phyloP scores from a whole-genome alignment of 768 basidiomycete species.

The Tulasnella sp. region DNA sequence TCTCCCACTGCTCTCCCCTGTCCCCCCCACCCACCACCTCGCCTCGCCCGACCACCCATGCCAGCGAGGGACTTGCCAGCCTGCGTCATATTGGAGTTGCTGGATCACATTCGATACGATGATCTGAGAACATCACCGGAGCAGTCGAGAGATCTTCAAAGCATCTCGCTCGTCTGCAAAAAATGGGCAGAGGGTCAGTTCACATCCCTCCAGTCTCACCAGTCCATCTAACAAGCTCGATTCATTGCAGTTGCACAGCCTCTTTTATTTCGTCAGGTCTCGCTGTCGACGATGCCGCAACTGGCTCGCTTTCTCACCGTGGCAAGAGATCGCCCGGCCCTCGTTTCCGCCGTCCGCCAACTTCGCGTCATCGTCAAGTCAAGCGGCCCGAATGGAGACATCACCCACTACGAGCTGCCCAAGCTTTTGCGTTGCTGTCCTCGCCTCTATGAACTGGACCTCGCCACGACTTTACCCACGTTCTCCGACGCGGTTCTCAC shows the following conservation, averaged over 20 bases:
- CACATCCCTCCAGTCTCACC: not conserved
- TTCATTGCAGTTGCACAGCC: not conserved
- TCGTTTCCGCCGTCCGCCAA: not conserved
- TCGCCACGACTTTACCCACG: not conserved
- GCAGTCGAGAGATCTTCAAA: not conserved
- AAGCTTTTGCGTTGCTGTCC: not conserved
- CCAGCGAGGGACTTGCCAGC: not conserved
- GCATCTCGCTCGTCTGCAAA: not conserved
- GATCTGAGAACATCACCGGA: not conserved
- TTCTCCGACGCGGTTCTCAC: not conserved
- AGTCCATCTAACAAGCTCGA: not conserved
- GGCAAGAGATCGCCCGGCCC: not conserved
- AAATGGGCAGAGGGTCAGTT: constrained; percentile 5
- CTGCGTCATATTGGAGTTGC: not conserved
- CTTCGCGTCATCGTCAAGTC: not conserved
- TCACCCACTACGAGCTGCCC: not conserved
- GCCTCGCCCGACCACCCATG: not conserved
- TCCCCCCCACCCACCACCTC: not conserved
- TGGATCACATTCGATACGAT: constrained; percentile 11
- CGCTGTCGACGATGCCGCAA: not conserved
- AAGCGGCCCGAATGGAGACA: not conserved
- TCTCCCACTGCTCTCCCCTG: not conserved
- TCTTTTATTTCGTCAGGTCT: not conserved
- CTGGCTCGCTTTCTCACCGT: not conserved
- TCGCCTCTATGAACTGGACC: constrained; percentile 5